A percentile compares a stretch with the other conserved stretches of the same genome.
phyloP scores from a whole-genome alignment of 345 rosid genomes.

The Sisymbrium altissimum region DNA sequence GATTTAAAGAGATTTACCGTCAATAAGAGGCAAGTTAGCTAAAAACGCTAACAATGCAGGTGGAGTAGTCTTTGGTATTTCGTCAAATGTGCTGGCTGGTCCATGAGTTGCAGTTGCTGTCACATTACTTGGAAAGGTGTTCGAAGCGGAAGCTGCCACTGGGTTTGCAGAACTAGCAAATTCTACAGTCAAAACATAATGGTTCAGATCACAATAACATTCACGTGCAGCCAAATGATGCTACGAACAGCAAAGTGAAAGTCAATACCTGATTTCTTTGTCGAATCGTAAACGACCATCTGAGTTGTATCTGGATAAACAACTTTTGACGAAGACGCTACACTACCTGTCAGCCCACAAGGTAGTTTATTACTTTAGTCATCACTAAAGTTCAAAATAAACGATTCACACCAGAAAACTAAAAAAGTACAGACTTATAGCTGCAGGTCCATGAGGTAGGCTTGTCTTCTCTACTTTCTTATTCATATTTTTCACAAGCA shows the following conservation, averaged over 20 bases:
- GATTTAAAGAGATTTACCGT: conserved; percentile 47
- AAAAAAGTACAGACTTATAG: conserved; percentile 39
- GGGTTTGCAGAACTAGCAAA: conserved; percentile 38
- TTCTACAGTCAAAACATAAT: conserved; percentile 33
- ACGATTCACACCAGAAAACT: background rate
- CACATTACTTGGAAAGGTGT: conserved; percentile 40
- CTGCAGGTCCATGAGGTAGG: conserved; percentile 45
- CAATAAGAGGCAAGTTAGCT: conserved; percentile 68
- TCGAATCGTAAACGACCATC: conserved; percentile 68
- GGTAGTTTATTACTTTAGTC: conserved; percentile 31
- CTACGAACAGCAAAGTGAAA: background rate
- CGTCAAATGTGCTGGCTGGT: conserved; percentile 48
- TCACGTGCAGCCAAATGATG: conserved; percentile 1
- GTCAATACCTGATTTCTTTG: conserved; percentile 65
- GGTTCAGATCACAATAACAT: conserved; percentile 1
- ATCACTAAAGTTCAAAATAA: conserved; percentile 5
- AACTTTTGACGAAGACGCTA: conserved; percentile 46
- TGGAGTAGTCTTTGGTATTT: conserved; percentile 75
- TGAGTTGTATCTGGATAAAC: conserved; percentile 66
- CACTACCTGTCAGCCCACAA: conserved; percentile 37
- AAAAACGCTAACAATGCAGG: conserved; percentile 69
- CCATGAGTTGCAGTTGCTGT: conserved; percentile 40
- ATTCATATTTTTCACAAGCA: conserved; percentile 63
- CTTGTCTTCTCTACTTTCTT: conserved; percentile 68
- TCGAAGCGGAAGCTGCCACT: conserved; percentile 40